Percentiles rank a stretch among this genome's conserved stretches.
Evolutionary conservation across 2,329 filamentous ascomycete genomes (phyloP).

Genomic region (Diplodia sapinea): DNA sequence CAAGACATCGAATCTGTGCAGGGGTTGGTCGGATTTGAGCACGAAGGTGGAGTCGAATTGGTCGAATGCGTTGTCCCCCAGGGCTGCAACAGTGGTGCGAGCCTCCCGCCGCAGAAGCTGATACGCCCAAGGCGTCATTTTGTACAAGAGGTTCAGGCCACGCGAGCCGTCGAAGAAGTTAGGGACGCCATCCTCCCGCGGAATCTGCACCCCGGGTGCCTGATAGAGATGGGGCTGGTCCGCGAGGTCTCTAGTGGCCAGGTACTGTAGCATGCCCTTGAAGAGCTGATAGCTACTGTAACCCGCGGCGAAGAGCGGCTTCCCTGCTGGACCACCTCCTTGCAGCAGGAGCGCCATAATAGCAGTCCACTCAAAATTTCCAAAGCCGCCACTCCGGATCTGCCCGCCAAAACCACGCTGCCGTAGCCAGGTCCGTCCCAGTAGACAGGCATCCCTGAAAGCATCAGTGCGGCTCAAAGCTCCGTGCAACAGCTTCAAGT

Average conservation of each 20-base stretch:
- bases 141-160: constrained; percentile 83
- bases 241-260: constrained; percentile 74
- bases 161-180: constrained; percentile 78
- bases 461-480: constrained; percentile 71
- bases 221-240: constrained; percentile 66
- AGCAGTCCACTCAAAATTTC: constrained; percentile 88
- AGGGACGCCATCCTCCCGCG: constrained; percentile 60
- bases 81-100: constrained; percentile 71
- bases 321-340: constrained; percentile 74
- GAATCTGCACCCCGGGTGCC: constrained; percentile 45
- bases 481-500: constrained; percentile 76
- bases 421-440: constrained; percentile 87
- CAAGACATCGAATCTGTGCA: constrained; percentile 62
- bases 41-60: constrained; percentile 90
- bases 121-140: constrained; percentile 89
- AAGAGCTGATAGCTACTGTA: constrained; percentile 93
- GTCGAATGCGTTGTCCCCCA: constrained; percentile 75
- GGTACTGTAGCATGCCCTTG: constrained; percentile 89
- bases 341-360: constrained; percentile 80
- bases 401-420: constrained; percentile 80
- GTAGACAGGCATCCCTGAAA: constrained; percentile 82
- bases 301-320: constrained; percentile 74
- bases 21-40: constrained; percentile 57
- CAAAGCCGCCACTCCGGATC: constrained; percentile 81
- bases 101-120: constrained; percentile 75